phyloP scores from a whole-genome alignment of 306 rosid genomes.

The Oemleria cerasiformis region DNA sequence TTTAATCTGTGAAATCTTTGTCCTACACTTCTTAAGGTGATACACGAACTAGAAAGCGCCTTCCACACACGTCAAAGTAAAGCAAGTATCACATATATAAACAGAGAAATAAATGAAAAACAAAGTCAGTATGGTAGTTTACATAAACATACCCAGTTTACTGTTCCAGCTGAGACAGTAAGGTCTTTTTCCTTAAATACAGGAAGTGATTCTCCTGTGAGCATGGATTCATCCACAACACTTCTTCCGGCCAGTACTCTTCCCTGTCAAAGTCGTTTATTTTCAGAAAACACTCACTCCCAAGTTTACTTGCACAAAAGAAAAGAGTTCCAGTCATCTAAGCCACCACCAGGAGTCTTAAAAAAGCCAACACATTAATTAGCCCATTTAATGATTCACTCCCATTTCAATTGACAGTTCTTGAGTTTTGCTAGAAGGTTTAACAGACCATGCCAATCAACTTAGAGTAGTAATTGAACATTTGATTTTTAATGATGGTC shows the following conservation, averaged over 20 bases:
- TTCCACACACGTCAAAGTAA: background rate
- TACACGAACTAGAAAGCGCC: background rate
- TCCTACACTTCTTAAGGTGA: conserved; percentile 1
- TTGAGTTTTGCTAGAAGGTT: background rate
- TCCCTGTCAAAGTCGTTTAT: conserved; percentile 52
- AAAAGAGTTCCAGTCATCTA: too few species aligned
- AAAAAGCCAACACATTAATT: too few species aligned
- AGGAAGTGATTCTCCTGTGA: conserved; percentile 96
- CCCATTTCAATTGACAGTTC: background rate
- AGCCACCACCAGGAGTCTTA: too few species aligned
- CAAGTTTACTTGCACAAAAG: conserved; percentile 19
- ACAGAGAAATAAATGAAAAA: background rate
- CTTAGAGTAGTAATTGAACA: conserved; percentile 1
- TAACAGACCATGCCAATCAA: background rate
- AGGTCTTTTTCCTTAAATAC: conserved; percentile 86
- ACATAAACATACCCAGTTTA: conserved; percentile 76
- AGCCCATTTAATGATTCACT: background rate
- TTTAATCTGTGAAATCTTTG: background rate
- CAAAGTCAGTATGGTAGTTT: background rate
- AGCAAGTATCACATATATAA: background rate
- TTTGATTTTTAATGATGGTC: background rate
- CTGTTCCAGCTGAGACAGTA: conserved; percentile 84
- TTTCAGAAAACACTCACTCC: conserved; percentile 31
- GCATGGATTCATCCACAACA: conserved; percentile 98
- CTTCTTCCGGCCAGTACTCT: conserved; percentile 89